phyloP scores from a whole-genome alignment of 1,284 basidiomycete species.

The Ustilago crameri region DNA sequence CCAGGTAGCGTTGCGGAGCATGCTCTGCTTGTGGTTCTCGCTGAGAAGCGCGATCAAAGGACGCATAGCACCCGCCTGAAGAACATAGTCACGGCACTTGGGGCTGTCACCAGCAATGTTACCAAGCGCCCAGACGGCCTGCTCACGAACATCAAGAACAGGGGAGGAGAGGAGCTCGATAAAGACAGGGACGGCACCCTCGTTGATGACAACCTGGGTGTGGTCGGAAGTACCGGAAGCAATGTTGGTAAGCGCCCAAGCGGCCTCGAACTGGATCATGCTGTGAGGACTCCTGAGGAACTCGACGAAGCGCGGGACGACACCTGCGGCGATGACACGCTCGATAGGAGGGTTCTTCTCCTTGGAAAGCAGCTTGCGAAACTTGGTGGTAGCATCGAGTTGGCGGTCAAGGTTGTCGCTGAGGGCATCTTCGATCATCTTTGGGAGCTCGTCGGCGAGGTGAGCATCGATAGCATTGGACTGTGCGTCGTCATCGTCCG shows the following conservation, averaged over 20 bases:
- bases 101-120: slow-evolving; percentile 68
- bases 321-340: slow-evolving; percentile 95
- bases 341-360: slow-evolving; percentile 99
- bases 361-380: slow-evolving; percentile 94
- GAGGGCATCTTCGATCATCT: slow-evolving; percentile 91
- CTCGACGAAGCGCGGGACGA: slow-evolving; percentile 96
- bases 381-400: slow-evolving; percentile 91
- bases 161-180: slow-evolving; percentile 73
- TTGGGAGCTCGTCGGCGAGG: slow-evolving; percentile 80
- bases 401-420: slow-evolving; percentile 90
- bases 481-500: slow-evolving; percentile 63
- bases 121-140: slow-evolving; percentile 68
- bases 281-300: slow-evolving; percentile 88
- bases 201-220: slow-evolving; percentile 95
- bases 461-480: slow-evolving; percentile 68
- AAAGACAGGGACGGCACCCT: slow-evolving; percentile 95
- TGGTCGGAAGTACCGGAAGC: slow-evolving; percentile 98
- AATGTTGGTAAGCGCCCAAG: slow-evolving; percentile 99
- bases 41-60: slow-evolving; percentile 64
- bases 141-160: slow-evolving; percentile 67
- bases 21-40: slow-evolving; percentile 68
- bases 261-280: slow-evolving; percentile 99
- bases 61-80: slow-evolving; percentile 62
- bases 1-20: slow-evolving; percentile 68
- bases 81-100: slow-evolving; percentile 66